These are phyloP conservation scores for Penstemon davidsonii DNA, from an alignment of 257 asterid genomes.

Conservation along the genomic window DNA sequence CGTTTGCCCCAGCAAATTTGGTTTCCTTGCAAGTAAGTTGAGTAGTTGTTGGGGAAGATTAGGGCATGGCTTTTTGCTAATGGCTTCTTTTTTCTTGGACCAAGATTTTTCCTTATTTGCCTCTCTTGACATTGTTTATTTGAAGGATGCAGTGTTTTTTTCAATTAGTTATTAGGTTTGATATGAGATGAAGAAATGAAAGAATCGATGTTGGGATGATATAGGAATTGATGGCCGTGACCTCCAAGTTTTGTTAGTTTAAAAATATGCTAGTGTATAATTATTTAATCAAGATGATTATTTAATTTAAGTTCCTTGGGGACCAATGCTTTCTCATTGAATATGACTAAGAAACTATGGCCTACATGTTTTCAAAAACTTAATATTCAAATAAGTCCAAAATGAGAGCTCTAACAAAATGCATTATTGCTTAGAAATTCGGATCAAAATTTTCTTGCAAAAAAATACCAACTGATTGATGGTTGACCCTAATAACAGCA, in stretches of 20 bases:
- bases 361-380: no score
- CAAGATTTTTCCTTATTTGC: slow-evolving; percentile 19
- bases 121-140: slow-evolving; percentile 15
- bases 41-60: slow-evolving; percentile 34
- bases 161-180: background rate
- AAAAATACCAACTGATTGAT: no score
- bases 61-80: slow-evolving; percentile 32
- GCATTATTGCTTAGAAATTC: no score
- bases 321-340: no score
- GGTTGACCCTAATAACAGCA: no score
- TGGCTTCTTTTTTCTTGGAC: slow-evolving; percentile 19
- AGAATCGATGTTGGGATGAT: background rate
- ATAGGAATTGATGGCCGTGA: background rate
- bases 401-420: no score
- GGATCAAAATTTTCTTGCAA: no score
- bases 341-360: no score
- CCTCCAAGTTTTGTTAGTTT: background rate
- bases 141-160: background rate
- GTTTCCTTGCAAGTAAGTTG: slow-evolving; percentile 20
- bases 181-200: background rate
- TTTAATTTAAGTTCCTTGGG: no score
- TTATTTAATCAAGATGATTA: no score
- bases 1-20: slow-evolving; percentile 9
- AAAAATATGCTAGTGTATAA: background rate
- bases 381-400: no score